A percentile compares a stretch with the other conserved stretches of the same genome.
Conservation (phyloP, 371 early-diverging fungal genomes). For the Zychaea mexicana region DNA sequence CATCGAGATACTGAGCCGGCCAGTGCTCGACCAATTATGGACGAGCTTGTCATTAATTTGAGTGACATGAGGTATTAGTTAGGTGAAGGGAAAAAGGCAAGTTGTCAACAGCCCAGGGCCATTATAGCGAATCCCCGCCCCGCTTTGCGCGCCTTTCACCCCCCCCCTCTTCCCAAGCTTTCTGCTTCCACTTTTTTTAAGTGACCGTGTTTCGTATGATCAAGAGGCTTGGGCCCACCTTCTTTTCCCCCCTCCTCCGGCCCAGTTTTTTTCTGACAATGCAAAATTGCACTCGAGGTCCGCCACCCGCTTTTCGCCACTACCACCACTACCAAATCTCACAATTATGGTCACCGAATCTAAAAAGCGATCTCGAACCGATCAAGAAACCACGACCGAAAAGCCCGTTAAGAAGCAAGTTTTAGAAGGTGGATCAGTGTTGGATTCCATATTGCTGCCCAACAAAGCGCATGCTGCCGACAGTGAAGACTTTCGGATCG, state of each 20-base stretch:
- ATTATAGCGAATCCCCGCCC: not conserved
- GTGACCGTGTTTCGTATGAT: not conserved
- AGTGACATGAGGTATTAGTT: conserved; percentile 8
- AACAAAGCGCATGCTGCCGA: conserved; percentile 11
- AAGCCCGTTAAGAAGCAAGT: conserved; percentile 14
- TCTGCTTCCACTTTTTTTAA: not conserved
- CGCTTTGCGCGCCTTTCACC: not conserved
- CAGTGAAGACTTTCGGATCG: conserved; percentile 67
- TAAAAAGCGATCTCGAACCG: conserved; percentile 21
- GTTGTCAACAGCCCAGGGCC: conserved; percentile 5
- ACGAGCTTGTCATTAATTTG: conserved; percentile 13
- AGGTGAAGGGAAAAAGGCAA: not conserved
- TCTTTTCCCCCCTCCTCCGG: too few relatives aligned
- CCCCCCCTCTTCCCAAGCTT: not conserved
- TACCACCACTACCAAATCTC: not conserved
- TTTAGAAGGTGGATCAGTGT: conserved; percentile 7
- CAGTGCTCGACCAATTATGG: conserved; percentile 14
- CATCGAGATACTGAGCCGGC: conserved; percentile 9
- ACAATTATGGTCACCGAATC: not conserved
- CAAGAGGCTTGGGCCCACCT: not conserved
- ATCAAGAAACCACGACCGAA: not conserved
- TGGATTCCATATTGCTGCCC: conserved; percentile 18
- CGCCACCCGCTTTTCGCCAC: not conserved
- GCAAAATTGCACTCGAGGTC: not conserved
- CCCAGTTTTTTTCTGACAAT: not conserved